A percentile compares a stretch with the other conserved stretches of the same genome.
phyloP scores from a whole-genome alignment of 176 grass and related monocot species.

The Oryza nivara region DNA sequence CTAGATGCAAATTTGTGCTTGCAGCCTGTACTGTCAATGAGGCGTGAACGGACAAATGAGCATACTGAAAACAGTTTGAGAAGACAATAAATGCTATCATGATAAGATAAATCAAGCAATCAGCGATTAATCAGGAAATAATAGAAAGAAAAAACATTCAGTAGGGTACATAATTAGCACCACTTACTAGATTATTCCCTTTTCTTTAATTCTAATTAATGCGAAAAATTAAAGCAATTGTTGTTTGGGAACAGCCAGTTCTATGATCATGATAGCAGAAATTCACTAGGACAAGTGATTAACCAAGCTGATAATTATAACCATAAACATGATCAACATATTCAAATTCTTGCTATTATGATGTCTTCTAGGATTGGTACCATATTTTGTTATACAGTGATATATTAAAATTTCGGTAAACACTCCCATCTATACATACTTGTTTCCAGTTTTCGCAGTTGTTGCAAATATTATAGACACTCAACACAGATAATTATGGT shows the following conservation, averaged over 20 bases:
- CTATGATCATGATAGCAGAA: neutral
- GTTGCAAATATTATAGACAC: neutral
- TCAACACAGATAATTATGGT: neutral
- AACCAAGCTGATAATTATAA: neutral
- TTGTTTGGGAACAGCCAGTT: neutral
- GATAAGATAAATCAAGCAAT: neutral
- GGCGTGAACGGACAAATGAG: neutral
- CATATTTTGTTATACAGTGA: neutral
- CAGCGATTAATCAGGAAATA: neutral
- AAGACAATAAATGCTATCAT: conserved; percentile 23
- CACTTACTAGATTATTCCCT: neutral
- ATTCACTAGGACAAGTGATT: neutral
- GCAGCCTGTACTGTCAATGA: conserved; percentile 6
- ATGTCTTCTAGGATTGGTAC: neutral
- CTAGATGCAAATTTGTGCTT: conserved; percentile 22
- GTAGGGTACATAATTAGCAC: conserved; percentile 6
- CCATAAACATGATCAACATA: neutral
- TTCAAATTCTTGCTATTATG: neutral
- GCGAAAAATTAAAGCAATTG: neutral
- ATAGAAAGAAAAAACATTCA: neutral
- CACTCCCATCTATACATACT: neutral
- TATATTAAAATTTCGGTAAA: neutral
- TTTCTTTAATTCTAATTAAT: neutral
- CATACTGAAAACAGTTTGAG: conserved; percentile 18
- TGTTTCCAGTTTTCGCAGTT: neutral